A percentile compares a stretch with the other conserved stretches of the same genome.
phyloP scores from a whole-genome alignment of 129 eudicot genomes.

The Mikania micrantha region DNA sequence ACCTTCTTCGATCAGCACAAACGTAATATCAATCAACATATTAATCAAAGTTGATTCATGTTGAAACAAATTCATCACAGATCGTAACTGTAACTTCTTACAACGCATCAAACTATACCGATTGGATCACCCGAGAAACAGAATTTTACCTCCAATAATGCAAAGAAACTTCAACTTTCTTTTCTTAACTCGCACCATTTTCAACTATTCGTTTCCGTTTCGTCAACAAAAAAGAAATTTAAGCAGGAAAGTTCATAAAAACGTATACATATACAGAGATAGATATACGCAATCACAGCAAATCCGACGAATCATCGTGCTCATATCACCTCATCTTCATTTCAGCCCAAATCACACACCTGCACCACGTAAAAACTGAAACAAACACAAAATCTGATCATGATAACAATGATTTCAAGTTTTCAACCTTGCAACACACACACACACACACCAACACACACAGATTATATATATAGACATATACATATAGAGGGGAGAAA shows the following conservation, averaged over 20 bases:
- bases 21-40: background rate
- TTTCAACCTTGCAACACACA: background rate
- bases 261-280: no score
- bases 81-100: background rate
- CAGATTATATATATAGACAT: background rate
- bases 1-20: background rate
- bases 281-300: background rate
- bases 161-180: constrained; percentile 30
- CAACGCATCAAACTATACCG: background rate
- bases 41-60: background rate
- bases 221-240: background rate
- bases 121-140: background rate
- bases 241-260: background rate
- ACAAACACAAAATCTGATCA: constrained; percentile 11
- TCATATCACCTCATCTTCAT: background rate
- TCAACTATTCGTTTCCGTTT: background rate
- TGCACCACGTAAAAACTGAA: background rate
- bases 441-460: background rate
- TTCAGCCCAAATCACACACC: constrained; percentile 4
- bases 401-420: background rate
- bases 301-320: background rate
- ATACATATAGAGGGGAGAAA: background rate
- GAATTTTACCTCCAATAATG: constrained; percentile 24
- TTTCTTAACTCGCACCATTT: constrained; percentile 25
- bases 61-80: background rate